A percentile compares a stretch with the other conserved stretches of the same genome.
Conservation (phyloP, 108 stramenopile species). For the Chaetoceros tenuissimus region DNA sequence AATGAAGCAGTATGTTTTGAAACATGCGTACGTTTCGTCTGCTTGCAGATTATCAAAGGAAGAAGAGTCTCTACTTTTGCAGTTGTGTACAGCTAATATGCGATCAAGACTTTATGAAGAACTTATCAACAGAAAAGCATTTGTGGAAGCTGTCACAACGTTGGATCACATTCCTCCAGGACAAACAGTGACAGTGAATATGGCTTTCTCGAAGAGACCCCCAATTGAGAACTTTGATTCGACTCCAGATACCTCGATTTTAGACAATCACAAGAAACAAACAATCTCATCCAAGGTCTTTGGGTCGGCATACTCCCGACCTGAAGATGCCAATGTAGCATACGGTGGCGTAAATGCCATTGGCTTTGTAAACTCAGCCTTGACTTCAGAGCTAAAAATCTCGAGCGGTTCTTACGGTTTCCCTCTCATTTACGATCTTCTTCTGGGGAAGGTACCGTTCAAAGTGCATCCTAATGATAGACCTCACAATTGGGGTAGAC, state of each 20-base stretch:
- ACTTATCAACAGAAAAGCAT: constrained; percentile 73
- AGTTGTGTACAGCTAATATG: constrained; percentile 62
- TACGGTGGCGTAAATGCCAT: constrained; percentile 84
- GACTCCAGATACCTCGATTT: constrained; percentile 67
- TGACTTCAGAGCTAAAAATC: constrained; percentile 82
- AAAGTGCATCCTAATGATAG: constrained; percentile 91
- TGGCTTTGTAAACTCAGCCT: constrained; percentile 73
- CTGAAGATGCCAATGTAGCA: constrained; percentile 79
- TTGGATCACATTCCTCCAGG: constrained; percentile 62
- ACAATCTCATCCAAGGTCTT: constrained; percentile 82
- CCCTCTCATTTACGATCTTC: constrained; percentile 90
- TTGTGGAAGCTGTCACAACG: constrained; percentile 77
- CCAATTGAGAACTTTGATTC: constrained; percentile 76
- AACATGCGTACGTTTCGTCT: constrained; percentile 81
- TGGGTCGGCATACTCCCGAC: constrained; percentile 80
- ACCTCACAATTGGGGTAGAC: constrained; percentile 88
- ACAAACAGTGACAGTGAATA: constrained; percentile 68
- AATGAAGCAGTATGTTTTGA: constrained; percentile 82
- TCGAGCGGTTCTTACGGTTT: constrained; percentile 89
- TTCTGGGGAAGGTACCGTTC: constrained; percentile 86
- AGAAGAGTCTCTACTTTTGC: constrained; percentile 86
- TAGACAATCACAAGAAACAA: constrained; percentile 82
- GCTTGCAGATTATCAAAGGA: constrained; percentile 84
- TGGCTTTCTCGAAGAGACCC: constrained; percentile 73
- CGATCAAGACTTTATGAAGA: constrained; percentile 56